These are phyloP conservation scores for Penicillium bialowiezense DNA, from an alignment of 495 filamentous ascomycete species.

Conservation along the genomic window DNA sequence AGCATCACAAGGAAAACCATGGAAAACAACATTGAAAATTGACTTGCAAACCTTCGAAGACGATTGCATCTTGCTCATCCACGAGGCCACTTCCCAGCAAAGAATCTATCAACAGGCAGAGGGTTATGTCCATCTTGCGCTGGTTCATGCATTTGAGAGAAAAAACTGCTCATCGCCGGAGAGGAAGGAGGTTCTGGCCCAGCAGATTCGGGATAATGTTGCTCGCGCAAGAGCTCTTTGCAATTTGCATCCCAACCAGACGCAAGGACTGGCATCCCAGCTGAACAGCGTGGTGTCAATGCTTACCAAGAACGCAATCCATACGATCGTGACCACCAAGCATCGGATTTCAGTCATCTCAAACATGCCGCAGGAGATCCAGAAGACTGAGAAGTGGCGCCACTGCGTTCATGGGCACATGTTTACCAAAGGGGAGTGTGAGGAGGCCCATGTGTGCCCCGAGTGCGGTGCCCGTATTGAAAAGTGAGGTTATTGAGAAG, in stretches of 20 bases:
- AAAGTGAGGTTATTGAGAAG: too few relatives aligned
- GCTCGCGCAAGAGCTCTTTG: conserved; percentile 29
- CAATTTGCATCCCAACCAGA: conserved; percentile 18
- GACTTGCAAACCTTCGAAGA: conserved; percentile 36
- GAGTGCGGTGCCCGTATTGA: too few relatives aligned
- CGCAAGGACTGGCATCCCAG: conserved; percentile 26
- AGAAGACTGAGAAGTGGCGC: conserved; percentile 65
- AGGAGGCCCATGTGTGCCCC: conserved; percentile 43
- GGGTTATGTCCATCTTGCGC: conserved; percentile 33
- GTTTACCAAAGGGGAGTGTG: conserved; percentile 74
- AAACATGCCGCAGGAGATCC: conserved; percentile 51
- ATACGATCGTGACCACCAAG: conserved; percentile 42
- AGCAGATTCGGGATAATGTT: conserved; percentile 9
- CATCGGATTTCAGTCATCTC: conserved; percentile 45
- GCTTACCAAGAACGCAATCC: conserved; percentile 35
- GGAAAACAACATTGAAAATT: conserved; percentile 22
- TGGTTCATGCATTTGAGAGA: conserved; percentile 36
- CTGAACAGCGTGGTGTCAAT: conserved; percentile 30
- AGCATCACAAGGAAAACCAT: too few relatives aligned
- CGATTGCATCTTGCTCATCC: conserved; percentile 22
- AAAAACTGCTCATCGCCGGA: background rate
- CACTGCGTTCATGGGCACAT: conserved; percentile 64
- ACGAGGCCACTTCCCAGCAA: conserved; percentile 3
- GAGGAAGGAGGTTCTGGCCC: background rate
- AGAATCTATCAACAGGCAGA: conserved; percentile 24